Percentiles rank a stretch among this genome's conserved stretches.
phyloP scores from a whole-genome alignment of 2,329 filamentous ascomycete species.

The Trichoderma hamatum region DNA sequence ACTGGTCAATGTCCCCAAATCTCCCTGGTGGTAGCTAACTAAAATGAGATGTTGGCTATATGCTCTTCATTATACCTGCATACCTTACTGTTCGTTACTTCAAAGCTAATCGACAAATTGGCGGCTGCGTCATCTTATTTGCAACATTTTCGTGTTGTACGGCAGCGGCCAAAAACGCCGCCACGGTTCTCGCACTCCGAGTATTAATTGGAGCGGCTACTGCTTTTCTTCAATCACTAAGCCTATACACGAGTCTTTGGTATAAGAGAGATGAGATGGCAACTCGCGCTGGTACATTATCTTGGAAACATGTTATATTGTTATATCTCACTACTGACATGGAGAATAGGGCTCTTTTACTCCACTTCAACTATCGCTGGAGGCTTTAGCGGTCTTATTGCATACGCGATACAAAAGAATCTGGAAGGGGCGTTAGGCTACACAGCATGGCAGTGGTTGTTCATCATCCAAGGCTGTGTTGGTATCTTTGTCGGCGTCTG shows the following conservation, averaged over 20 bases:
- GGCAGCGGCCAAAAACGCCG: not conserved
- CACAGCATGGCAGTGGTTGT: not conserved
- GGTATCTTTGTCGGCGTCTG: constrained; percentile 13
- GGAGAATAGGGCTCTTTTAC: not conserved
- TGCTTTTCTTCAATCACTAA: constrained; percentile 5
- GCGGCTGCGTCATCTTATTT: constrained; percentile 6
- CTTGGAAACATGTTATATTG: too few relatives aligned
- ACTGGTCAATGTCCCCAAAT: too few relatives aligned
- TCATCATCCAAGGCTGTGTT: not conserved
- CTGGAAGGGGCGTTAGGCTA: not conserved
- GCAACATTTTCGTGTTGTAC: constrained; percentile 20
- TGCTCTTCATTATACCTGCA: constrained; percentile 4
- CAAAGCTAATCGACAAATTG: constrained; percentile 11
- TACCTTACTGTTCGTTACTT: constrained; percentile 2
- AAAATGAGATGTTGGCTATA: constrained; percentile 3
- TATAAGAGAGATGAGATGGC: constrained; percentile 9
- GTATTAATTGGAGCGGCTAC: constrained; percentile 2
- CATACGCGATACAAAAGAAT: constrained; percentile 9
- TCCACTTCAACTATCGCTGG: constrained; percentile 1
- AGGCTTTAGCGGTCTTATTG: not conserved
- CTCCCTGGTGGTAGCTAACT: not conserved
- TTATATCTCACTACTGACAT: not conserved
- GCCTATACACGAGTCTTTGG: constrained; percentile 11
- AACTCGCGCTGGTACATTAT: not conserved
- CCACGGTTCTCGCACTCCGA: constrained; percentile 4